Evolutionary conservation across 2,329 filamentous ascomycete genomes (phyloP).

Genomic region (Allantophomopsis lycopodina): DNA sequence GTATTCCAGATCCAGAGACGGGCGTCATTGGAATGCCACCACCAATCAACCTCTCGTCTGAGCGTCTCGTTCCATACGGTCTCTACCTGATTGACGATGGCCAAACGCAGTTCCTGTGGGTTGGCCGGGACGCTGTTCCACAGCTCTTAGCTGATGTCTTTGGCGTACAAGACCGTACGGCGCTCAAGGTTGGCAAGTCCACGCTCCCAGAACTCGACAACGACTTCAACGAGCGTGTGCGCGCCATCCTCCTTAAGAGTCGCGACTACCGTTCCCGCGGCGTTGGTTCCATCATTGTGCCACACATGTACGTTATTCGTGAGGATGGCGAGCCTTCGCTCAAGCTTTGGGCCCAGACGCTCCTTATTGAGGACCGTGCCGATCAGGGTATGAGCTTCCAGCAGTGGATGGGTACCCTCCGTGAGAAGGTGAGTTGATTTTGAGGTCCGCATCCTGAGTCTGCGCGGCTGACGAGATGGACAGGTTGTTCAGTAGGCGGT

Average conservation of each 20-base stretch:
- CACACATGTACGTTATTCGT: slow-evolving; percentile 83
- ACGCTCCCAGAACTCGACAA: slow-evolving; percentile 78
- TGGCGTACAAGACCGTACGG: slow-evolving; percentile 67
- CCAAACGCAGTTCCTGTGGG: slow-evolving; percentile 95
- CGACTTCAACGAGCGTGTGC: slow-evolving; percentile 91
- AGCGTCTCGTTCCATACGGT: slow-evolving; percentile 76
- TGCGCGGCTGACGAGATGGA: not conserved
- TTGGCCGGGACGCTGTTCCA: slow-evolving; percentile 83
- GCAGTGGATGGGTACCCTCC: slow-evolving; percentile 82
- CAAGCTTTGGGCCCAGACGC: slow-evolving; percentile 91
- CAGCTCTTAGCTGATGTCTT: slow-evolving; percentile 86
- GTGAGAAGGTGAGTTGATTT: slow-evolving; percentile 70
- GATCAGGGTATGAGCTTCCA: slow-evolving; percentile 87
- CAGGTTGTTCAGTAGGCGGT: slow-evolving; percentile 3
- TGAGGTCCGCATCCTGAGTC: no score
- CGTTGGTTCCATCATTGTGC: slow-evolving; percentile 84
- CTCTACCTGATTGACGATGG: slow-evolving; percentile 95
- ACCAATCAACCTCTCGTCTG: slow-evolving; percentile 73
- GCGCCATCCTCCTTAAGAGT: slow-evolving; percentile 85
- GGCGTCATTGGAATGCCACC: slow-evolving; percentile 84
- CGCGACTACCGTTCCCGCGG: slow-evolving; percentile 75
- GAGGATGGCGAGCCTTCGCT: slow-evolving; percentile 93
- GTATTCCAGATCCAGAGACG: slow-evolving; percentile 70
- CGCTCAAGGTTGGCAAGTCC: slow-evolving; percentile 84
- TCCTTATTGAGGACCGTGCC: slow-evolving; percentile 87